These are phyloP conservation scores for Alternaria sp. DNA, from an alignment of 2,329 filamentous ascomycete genomes.

Conservation along the genomic window DNA sequence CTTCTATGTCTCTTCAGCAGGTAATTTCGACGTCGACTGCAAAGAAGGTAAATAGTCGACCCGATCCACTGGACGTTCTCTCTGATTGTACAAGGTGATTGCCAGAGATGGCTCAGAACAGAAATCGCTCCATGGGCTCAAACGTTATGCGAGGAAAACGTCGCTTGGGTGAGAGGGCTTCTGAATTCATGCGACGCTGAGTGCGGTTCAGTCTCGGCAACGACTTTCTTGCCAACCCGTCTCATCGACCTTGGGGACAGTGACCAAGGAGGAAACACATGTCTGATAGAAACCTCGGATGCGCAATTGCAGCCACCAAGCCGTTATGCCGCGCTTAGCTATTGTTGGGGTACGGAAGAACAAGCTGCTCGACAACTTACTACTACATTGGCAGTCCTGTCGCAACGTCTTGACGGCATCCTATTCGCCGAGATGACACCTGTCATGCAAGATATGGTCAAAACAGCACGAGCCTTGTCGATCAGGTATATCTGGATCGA, in stretches of 20 bases:
- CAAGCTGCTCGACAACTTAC: background rate
- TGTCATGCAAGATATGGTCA: background rate
- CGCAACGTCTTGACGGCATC: background rate
- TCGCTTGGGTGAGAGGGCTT: background rate
- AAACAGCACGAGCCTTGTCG: background rate
- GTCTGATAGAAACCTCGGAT: background rate
- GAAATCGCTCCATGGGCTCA: accelerated
- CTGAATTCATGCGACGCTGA: background rate
- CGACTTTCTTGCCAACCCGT: background rate
- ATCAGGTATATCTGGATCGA: background rate
- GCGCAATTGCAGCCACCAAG: background rate
- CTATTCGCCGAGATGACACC: background rate
- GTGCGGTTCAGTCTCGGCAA: background rate
- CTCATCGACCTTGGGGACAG: background rate
- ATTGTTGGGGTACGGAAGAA: background rate
- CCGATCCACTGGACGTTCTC: background rate
- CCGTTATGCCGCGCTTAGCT: background rate
- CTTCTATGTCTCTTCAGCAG: no score
- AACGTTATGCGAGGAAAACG: background rate
- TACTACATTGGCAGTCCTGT: background rate
- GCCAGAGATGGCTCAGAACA: background rate
- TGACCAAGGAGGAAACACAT: background rate
- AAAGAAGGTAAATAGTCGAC: background rate
- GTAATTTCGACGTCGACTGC: background rate
- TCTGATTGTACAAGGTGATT: background rate